Evolutionary conservation across 2,329 filamentous ascomycete species (phyloP).

Genomic region (Dothistroma pini): DNA sequence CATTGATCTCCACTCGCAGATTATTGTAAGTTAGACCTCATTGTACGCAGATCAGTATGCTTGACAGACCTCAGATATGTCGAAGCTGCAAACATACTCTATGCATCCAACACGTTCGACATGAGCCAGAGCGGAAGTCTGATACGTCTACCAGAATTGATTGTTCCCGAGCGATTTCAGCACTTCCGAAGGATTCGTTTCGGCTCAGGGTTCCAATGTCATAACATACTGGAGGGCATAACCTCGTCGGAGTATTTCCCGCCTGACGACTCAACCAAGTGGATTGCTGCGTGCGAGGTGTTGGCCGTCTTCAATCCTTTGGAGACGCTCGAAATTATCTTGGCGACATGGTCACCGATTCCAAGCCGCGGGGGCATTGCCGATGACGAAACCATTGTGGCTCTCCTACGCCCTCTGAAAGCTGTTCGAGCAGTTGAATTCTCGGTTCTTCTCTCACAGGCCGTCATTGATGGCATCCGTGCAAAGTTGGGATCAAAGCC

Average conservation of each 20-base stretch:
- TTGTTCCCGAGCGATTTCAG: not conserved
- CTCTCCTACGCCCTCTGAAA: not conserved
- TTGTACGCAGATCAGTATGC: not conserved
- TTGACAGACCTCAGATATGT: not conserved
- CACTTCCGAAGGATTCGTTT: slow-evolving; percentile 2
- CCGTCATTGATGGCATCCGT: not conserved
- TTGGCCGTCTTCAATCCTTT: not conserved
- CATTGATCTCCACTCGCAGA: slow-evolving; percentile 2
- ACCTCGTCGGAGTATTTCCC: not conserved
- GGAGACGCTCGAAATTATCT: not conserved
- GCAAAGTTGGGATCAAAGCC: not conserved
- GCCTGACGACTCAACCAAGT: not conserved
- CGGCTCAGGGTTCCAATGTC: not conserved
- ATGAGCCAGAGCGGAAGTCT: slow-evolving; percentile 1
- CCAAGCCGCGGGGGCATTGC: not conserved
- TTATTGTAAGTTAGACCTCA: not conserved
- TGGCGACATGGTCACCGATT: not conserved
- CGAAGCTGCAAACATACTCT: slow-evolving; percentile 2
- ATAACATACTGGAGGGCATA: not conserved
- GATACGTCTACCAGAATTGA: not conserved
- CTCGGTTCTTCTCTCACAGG: not conserved
- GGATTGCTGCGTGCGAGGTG: not conserved
- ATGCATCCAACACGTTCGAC: slow-evolving; percentile 7
- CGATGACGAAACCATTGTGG: not conserved
- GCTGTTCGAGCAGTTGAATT: not conserved